These are phyloP conservation scores for Colletotrichum scovillei DNA, from an alignment of 2,329 filamentous ascomycete species.

Conservation along the genomic window DNA sequence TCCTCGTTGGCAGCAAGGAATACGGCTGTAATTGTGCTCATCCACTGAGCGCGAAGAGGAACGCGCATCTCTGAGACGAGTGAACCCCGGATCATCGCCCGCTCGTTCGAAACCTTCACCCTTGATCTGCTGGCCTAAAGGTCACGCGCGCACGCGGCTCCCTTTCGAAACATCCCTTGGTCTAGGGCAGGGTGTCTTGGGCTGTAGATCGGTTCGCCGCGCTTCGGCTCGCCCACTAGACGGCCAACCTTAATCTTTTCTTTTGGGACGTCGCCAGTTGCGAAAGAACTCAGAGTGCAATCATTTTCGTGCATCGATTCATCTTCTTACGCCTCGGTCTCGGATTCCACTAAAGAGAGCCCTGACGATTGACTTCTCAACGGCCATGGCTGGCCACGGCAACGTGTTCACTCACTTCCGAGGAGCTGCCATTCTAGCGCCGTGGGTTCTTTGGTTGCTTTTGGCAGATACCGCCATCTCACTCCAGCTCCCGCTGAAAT, in stretches of 20 bases:
- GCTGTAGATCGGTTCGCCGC: conserved; percentile 13
- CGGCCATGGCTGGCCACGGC: conserved; percentile 33
- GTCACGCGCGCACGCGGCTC: conserved; percentile 25
- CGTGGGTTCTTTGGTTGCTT: conserved; percentile 65
- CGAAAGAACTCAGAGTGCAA: neutral
- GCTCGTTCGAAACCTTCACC: conserved; percentile 15
- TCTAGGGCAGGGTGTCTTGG: conserved; percentile 6
- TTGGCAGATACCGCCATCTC: conserved; percentile 63
- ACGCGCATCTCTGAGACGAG: conserved; percentile 15
- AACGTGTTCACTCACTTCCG: conserved; percentile 51
- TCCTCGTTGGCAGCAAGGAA: neutral
- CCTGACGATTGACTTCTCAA: neutral
- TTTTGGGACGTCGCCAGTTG: neutral
- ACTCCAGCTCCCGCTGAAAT: conserved; percentile 58
- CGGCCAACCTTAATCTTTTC: conserved; percentile 17
- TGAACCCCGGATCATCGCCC: conserved; percentile 28
- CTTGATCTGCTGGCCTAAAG: neutral
- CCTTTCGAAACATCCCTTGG: conserved; percentile 32
- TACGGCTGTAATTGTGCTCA: neutral
- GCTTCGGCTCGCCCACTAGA: conserved; percentile 5
- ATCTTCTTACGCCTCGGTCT: conserved; percentile 14
- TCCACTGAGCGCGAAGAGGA: conserved; percentile 9
- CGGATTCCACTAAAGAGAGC: neutral
- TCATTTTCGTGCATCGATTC: neutral
- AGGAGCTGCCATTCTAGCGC: conserved; percentile 55